These are phyloP conservation scores for Borealophlyctis nickersoniae DNA, from an alignment of 192 early-diverging fungal genomes.

Conservation along the genomic window DNA sequence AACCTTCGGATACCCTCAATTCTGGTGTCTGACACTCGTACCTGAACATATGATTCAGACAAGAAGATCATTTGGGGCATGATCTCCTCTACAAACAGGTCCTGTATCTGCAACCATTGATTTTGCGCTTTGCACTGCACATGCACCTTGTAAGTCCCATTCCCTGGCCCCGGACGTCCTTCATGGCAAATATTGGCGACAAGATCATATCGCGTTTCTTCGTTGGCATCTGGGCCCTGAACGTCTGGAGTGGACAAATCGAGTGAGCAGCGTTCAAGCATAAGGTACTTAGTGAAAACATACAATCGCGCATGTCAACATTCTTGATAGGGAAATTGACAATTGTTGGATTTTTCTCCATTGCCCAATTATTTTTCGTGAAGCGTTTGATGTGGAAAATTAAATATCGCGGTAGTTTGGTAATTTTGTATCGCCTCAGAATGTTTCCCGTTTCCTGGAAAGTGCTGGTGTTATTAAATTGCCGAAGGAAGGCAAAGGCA, in stretches of 20 bases:
- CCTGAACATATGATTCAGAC: slow-evolving; percentile 88
- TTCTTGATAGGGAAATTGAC: slow-evolving; percentile 91
- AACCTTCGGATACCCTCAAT: neutral
- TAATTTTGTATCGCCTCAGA: slow-evolving; percentile 71
- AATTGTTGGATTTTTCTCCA: slow-evolving; percentile 95
- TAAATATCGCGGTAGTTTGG: slow-evolving; percentile 75
- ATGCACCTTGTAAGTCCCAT: slow-evolving; percentile 81
- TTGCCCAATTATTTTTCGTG: slow-evolving; percentile 74
- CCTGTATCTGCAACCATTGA: slow-evolving; percentile 95
- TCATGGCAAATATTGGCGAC: slow-evolving; percentile 91
- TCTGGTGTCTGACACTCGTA: slow-evolving; percentile 31
- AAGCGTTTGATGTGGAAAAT: slow-evolving; percentile 92
- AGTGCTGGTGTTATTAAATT: neutral
- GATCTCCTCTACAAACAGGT: slow-evolving; percentile 87
- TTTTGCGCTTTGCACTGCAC: slow-evolving; percentile 71
- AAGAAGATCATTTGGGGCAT: slow-evolving; percentile 93
- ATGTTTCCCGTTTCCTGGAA: slow-evolving; percentile 17
- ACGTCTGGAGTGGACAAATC: slow-evolving; percentile 35
- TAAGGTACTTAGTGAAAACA: neutral
- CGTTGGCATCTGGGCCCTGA: slow-evolving; percentile 37
- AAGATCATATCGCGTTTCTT: slow-evolving; percentile 71
- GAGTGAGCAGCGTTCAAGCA: neutral
- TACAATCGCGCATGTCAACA: slow-evolving; percentile 80
- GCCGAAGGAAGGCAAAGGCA: neutral
- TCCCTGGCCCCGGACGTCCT: slow-evolving; percentile 63